Evolutionary conservation across 139 green algal species (phyloP).

Genomic region (Picochlorum sp.): DNA sequence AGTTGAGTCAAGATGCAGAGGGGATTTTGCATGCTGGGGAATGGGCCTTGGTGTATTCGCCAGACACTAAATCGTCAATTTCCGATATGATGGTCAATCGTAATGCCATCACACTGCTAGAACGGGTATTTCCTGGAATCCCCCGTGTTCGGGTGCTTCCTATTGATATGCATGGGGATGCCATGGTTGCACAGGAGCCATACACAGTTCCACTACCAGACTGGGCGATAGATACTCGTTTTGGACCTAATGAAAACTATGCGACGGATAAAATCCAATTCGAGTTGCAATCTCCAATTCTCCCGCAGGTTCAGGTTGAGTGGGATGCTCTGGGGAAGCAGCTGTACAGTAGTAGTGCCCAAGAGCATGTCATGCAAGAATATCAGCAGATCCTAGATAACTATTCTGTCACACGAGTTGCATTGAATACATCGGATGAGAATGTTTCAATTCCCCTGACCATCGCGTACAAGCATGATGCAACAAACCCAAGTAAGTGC

Average conservation of each 20-base stretch:
- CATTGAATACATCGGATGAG: background rate
- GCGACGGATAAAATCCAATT: background rate
- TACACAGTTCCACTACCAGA: conserved; percentile 40
- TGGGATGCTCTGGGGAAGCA: background rate
- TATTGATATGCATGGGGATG: too few relatives aligned
- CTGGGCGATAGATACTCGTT: background rate
- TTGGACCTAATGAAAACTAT: conserved; percentile 7
- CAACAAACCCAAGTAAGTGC: conserved; percentile 8
- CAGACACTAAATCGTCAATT: too few relatives aligned
- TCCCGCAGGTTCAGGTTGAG: background rate
- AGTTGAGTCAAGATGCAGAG: background rate
- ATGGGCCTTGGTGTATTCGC: too few relatives aligned
- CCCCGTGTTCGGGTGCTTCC: too few relatives aligned
- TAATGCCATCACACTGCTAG: too few relatives aligned
- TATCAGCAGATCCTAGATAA: too few relatives aligned
- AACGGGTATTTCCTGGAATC: too few relatives aligned
- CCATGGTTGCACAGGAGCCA: conserved; percentile 4
- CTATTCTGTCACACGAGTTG: too few relatives aligned
- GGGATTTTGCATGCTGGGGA: too few relatives aligned
- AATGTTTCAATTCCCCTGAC: conserved; percentile 1
- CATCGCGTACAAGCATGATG: background rate
- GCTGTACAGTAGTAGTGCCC: background rate
- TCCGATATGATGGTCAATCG: too few relatives aligned
- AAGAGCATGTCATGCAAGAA: too few relatives aligned
- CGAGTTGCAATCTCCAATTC: background rate